Evolutionary conservation across 2,329 filamentous ascomycete species (phyloP).

Genomic region (Immersiporthe knoxdaviesiana): DNA sequence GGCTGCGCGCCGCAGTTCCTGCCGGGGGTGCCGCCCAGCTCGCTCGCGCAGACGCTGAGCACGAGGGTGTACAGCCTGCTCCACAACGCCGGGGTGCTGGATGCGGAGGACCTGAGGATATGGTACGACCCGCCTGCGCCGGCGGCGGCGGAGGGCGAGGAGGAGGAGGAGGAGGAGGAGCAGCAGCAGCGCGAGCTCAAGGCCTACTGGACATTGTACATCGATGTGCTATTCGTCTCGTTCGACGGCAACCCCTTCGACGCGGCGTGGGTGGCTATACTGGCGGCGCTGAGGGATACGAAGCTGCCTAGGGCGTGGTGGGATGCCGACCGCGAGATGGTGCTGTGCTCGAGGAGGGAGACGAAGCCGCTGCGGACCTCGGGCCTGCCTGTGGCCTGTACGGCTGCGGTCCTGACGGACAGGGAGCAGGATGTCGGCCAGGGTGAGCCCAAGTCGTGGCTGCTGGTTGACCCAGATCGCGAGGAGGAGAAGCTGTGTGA

Average conservation of each 20-base stretch:
- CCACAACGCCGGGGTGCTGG: conserved; percentile 70
- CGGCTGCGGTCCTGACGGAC: conserved; percentile 77
- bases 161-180: conserved; percentile 39
- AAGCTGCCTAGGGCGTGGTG: conserved; percentile 78
- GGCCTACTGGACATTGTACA: conserved; percentile 93
- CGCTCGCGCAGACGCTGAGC: conserved; percentile 81
- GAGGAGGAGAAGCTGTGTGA: conserved; percentile 85
- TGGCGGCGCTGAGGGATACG: conserved; percentile 80
- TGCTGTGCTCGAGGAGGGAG: conserved; percentile 70
- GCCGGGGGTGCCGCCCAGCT: conserved; percentile 79
- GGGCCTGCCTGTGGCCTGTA: conserved; percentile 74
- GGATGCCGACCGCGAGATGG: conserved; percentile 78
- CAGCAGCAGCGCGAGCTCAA: conserved; percentile 55
- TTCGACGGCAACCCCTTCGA: conserved; percentile 93
- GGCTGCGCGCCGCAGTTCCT: conserved; percentile 86
- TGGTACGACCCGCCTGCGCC: conserved; percentile 58
- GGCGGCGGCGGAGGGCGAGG: conserved; percentile 47
- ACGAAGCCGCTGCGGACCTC: conserved; percentile 61
- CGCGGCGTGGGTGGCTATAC: conserved; percentile 81
- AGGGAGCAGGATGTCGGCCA: conserved; percentile 52
- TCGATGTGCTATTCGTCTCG: conserved; percentile 93
- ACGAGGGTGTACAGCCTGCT: conserved; percentile 78
- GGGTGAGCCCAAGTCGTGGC: conserved; percentile 63
- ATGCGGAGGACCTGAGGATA: conserved; percentile 72
- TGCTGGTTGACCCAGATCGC: conserved; percentile 85